Conservation (phyloP, 2,329 filamentous ascomycete species). For the Pyricularia grisea region DNA sequence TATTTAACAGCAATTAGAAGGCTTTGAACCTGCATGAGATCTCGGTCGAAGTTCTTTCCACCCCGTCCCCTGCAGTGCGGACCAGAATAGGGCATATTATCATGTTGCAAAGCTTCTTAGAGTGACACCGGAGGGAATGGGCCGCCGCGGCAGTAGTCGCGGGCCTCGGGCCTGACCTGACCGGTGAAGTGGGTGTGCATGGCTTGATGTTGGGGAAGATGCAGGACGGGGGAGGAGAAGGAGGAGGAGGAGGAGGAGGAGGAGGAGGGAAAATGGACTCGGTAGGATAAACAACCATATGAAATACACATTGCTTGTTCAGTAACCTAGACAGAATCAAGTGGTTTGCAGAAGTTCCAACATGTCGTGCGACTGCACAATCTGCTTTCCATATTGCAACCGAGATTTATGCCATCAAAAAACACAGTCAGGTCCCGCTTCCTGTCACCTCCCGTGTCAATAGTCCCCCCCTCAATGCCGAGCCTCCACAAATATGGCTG, state of each 20-base stretch:
- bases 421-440: neutral
- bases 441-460: neutral
- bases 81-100: neutral
- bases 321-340: neutral
- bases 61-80: neutral
- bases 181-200: neutral
- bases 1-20: neutral
- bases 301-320: neutral
- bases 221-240: neutral
- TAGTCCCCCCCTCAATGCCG: neutral
- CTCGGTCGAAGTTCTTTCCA: neutral
- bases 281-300: neutral
- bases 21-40: neutral
- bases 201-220: neutral
- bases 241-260: neutral
- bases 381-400: neutral
- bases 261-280: neutral
- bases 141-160: neutral
- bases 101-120: neutral
- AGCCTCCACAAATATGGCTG: neutral
- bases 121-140: neutral
- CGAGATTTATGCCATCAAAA: neutral
- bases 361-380: neutral
- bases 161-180: neutral
- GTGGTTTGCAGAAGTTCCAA: neutral